A percentile compares a stretch with the other conserved stretches of the same genome.
phyloP scores from a whole-genome alignment of 2,329 filamentous ascomycete species.

The Colletotrichum sp. region DNA sequence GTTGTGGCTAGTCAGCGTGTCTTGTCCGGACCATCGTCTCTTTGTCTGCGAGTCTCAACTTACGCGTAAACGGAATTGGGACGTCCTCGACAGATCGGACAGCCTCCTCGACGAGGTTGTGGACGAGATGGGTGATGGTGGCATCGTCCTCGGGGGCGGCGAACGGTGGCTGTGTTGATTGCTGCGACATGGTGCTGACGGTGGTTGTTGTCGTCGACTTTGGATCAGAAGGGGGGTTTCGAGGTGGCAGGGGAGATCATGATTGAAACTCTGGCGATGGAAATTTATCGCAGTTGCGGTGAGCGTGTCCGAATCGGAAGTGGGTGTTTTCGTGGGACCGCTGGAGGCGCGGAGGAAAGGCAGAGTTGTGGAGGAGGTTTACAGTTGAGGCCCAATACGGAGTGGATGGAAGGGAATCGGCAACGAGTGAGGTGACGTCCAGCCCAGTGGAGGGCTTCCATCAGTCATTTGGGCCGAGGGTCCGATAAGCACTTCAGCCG shows the following conservation, averaged over 20 bases:
- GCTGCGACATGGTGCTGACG: constrained; percentile 8
- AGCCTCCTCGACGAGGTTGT: constrained; percentile 12
- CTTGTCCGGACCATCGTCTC: not conserved
- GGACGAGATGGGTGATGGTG: constrained; percentile 10
- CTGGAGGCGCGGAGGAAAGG: not conserved
- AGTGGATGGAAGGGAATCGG: not conserved
- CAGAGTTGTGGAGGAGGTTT: not conserved
- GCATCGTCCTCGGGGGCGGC: not conserved
- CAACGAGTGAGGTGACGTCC: constrained; percentile 9
- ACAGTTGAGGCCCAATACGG: not conserved
- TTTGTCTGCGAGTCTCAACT: not conserved
- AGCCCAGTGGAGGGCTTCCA: not conserved
- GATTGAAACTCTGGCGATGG: not conserved
- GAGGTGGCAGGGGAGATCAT: not conserved
- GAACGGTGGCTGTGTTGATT: not conserved
- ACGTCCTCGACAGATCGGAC: constrained; percentile 15
- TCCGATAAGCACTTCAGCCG: constrained; percentile 6
- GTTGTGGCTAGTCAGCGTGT: not conserved
- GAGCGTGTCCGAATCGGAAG: not conserved
- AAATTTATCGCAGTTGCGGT: not conserved
- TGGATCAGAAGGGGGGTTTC: not conserved
- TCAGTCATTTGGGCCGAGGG: constrained; percentile 5
- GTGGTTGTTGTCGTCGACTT: not conserved
- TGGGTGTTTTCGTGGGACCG: not conserved
- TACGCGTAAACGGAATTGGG: constrained; percentile 3